Percentiles rank a stretch among this genome's conserved stretches.
Evolutionary conservation across 1,284 basidiomycete genomes (phyloP).

Genomic region (Ganoderma multipileum): DNA sequence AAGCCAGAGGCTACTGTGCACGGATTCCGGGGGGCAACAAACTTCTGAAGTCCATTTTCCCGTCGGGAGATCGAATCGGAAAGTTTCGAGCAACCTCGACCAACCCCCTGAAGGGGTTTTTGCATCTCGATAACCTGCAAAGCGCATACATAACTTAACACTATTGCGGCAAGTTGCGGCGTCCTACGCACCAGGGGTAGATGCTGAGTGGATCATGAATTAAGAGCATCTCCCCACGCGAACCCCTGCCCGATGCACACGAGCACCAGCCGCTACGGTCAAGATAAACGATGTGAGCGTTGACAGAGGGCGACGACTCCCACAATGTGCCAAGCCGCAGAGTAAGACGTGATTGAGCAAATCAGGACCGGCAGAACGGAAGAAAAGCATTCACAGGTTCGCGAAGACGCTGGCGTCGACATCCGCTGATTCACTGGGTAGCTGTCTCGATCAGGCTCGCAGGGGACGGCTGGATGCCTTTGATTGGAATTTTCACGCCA

Average conservation of each 20-base stretch:
- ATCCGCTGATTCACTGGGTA: conserved; percentile 40
- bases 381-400: conserved; percentile 51
- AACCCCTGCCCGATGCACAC: conserved; percentile 43
- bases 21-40: conserved; percentile 47
- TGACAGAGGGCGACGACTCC: not conserved
- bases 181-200: not conserved
- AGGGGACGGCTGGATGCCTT: conserved; percentile 62
- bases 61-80: conserved; percentile 40
- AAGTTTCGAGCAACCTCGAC: conserved; percentile 27
- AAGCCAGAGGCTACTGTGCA: conserved; percentile 49
- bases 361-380: not conserved
- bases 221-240: conserved; percentile 34
- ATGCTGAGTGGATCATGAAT: not conserved
- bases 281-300: not conserved
- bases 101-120: conserved; percentile 27
- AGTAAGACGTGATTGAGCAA: not conserved
- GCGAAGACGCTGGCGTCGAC: conserved; percentile 54
- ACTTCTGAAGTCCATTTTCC: conserved; percentile 47
- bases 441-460: conserved; percentile 32
- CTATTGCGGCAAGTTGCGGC: not conserved
- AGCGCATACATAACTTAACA: conserved; percentile 20
- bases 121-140: conserved; percentile 36
- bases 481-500: conserved; percentile 57
- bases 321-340: conserved; percentile 23
- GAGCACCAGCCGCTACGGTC: conserved; percentile 34